phyloP scores from a whole-genome alignment of 1,284 basidiomycete species.

The Microbotryum violaceum region DNA sequence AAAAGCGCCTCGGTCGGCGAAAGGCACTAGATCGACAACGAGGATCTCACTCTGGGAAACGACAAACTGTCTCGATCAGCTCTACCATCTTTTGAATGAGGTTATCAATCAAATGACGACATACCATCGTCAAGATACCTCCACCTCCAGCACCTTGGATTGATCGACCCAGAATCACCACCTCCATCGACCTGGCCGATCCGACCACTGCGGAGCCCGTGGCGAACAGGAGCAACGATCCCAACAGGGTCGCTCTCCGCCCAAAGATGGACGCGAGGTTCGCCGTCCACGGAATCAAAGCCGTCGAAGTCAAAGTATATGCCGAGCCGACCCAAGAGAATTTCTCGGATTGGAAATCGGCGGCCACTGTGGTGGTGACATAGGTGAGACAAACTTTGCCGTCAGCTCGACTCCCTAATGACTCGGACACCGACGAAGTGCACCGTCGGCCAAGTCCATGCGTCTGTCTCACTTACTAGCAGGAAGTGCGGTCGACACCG shows the following conservation, averaged over 20 bases:
- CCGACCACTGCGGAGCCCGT: slow-evolving; percentile 40
- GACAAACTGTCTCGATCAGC: neutral
- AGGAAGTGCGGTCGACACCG: slow-evolving; percentile 28
- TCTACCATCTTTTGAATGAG: neutral
- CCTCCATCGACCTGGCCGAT: slow-evolving; percentile 37
- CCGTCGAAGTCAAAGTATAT: slow-evolving; percentile 34
- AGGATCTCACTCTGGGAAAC: slow-evolving; percentile 20
- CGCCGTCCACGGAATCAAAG: slow-evolving; percentile 32
- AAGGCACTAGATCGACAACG: slow-evolving; percentile 31
- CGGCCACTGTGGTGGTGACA: slow-evolving; percentile 21
- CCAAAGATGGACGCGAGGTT: slow-evolving; percentile 30
- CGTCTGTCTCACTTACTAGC: slow-evolving; percentile 1
- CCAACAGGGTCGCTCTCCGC: slow-evolving; percentile 38
- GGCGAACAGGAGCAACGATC: slow-evolving; percentile 38
- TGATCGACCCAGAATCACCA: slow-evolving; percentile 38
- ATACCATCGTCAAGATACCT: slow-evolving; percentile 27
- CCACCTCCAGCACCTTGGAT: slow-evolving; percentile 41
- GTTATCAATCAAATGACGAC: neutral
- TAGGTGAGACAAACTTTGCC: neutral
- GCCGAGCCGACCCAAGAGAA: slow-evolving; percentile 34
- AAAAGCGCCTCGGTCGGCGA: slow-evolving; percentile 30
- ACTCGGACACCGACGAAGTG: too few species aligned
- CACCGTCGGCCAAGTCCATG: too few species aligned
- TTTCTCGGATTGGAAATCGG: slow-evolving; percentile 21
- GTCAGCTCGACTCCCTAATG: too few species aligned